These are phyloP conservation scores for Citrullus mucosospermus DNA, from an alignment of 306 rosid species.

Conservation along the genomic window DNA sequence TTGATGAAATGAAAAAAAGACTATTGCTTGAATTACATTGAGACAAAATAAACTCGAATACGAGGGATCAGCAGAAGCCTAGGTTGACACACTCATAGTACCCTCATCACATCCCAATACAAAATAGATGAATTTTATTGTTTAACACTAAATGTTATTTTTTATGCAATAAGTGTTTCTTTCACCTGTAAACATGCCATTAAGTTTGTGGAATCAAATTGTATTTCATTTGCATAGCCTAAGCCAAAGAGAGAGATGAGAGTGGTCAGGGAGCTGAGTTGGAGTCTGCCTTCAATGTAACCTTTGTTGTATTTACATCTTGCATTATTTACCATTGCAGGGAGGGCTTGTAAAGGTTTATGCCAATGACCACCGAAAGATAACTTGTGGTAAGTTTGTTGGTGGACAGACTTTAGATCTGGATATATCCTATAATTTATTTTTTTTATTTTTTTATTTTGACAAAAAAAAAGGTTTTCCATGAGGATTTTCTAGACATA, in stretches of 20 bases:
- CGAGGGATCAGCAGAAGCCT: no score
- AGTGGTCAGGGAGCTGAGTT: not conserved
- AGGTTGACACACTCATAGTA: no score
- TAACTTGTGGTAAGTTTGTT: conserved; percentile 60
- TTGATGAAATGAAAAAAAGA: no score
- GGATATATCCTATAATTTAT: not conserved
- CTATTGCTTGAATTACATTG: no score
- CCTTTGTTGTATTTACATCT: not conserved
- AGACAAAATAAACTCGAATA: no score
- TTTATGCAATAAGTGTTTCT: not conserved
- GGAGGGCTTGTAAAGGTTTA: conserved; percentile 91
- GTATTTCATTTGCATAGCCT: not conserved
- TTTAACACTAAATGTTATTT: not conserved
- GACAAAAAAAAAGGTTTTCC: not conserved
- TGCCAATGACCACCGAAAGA: conserved; percentile 65
- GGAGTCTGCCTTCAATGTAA: not conserved
- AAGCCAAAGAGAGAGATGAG: not conserved
- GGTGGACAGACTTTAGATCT: not conserved
- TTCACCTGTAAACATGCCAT: not conserved
- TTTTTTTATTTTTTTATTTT: no score
- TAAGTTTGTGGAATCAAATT: not conserved
- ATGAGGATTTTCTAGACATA: not conserved
- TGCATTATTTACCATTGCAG: conserved; percentile 35
- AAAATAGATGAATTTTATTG: not conserved
- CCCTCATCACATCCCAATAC: not conserved